These are phyloP conservation scores for Ulmus americana DNA, from an alignment of 331 rosid species.

Conservation along the genomic window DNA sequence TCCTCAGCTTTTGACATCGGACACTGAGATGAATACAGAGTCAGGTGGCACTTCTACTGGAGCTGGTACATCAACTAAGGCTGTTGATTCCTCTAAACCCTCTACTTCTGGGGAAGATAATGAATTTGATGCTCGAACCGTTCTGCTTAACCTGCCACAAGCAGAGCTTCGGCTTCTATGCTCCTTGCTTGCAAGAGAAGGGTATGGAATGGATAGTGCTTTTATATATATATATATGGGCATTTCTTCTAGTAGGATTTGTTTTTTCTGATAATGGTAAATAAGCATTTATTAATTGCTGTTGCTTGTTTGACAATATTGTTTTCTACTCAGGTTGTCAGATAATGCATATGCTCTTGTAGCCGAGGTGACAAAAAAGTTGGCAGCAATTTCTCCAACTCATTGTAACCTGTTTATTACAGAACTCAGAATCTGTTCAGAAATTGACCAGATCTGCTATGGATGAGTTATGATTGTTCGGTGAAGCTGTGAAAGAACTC, in stretches of 20 bases:
- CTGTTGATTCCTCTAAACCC: slow-evolving; percentile 40
- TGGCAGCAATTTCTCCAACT: slow-evolving; percentile 79
- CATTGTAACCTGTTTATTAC: slow-evolving; percentile 81
- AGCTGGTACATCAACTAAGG: slow-evolving; percentile 39
- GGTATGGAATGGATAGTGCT: slow-evolving; percentile 41
- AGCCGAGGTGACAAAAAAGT: slow-evolving; percentile 89
- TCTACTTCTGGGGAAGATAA: slow-evolving; percentile 37
- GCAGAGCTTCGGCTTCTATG: slow-evolving; percentile 91
- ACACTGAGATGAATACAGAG: slow-evolving; percentile 56
- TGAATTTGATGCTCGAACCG: slow-evolving; percentile 44
- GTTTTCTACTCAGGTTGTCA: slow-evolving; percentile 59
- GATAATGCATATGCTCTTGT: slow-evolving; percentile 87
- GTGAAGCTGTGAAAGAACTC: slow-evolving; percentile 76
- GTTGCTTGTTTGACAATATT: slow-evolving; percentile 30
- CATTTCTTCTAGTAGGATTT: neutral
- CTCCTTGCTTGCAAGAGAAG: slow-evolving; percentile 94
- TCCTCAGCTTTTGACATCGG: slow-evolving; percentile 52
- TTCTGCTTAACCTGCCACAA: slow-evolving; percentile 68
- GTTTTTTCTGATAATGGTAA: neutral
- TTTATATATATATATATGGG: neutral
- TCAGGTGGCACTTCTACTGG: slow-evolving; percentile 42
- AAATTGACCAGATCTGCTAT: slow-evolving; percentile 78
- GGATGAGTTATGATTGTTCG: slow-evolving; percentile 63
- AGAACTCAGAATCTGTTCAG: slow-evolving; percentile 79
- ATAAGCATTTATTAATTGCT: slow-evolving; percentile 6